Evolutionary conservation across 2,329 filamentous ascomycete genomes (phyloP).

Genomic region (Chaetomium sp.): DNA sequence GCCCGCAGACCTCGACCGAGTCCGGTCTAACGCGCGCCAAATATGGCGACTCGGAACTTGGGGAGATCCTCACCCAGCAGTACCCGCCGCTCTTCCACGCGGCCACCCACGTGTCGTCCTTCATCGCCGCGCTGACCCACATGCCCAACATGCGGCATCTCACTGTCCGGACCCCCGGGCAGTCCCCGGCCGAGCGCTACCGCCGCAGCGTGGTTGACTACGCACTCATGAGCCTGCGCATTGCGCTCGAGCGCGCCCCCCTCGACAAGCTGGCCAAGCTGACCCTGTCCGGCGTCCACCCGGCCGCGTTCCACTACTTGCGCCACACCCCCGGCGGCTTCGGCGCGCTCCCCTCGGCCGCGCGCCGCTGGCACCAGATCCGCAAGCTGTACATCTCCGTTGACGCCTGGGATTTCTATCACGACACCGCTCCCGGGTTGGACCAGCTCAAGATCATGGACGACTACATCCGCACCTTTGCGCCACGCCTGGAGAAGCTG

Average conservation of each 20-base stretch:
- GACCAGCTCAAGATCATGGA: constrained; percentile 75
- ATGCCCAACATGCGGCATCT: constrained; percentile 67
- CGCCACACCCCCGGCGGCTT: constrained; percentile 63
- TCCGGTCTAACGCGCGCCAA: constrained; percentile 60
- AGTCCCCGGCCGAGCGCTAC: constrained; percentile 62
- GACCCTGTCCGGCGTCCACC: constrained; percentile 67
- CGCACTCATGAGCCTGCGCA: constrained; percentile 77
- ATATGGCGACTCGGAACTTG: constrained; percentile 73
- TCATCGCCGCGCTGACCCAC: constrained; percentile 66
- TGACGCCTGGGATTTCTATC: constrained; percentile 59
- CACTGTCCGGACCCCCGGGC: constrained; percentile 68
- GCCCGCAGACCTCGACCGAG: constrained; percentile 62
- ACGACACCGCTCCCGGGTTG: constrained; percentile 49
- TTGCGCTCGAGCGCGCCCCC: constrained; percentile 69
- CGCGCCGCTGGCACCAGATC: constrained; percentile 71
- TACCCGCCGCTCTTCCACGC: constrained; percentile 87
- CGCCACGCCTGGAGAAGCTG: constrained; percentile 59
- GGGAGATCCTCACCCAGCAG: constrained; percentile 75
- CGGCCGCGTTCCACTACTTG: constrained; percentile 69
- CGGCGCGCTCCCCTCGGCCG: constrained; percentile 65
- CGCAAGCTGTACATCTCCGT: constrained; percentile 65
- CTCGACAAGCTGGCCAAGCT: constrained; percentile 61
- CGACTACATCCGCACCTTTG: constrained; percentile 69
- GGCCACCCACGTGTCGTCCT: constrained; percentile 78
- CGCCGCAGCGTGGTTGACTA: constrained; percentile 78